phyloP scores from a whole-genome alignment of 1,284 basidiomycete species.

The Gymnopus androsaceus region DNA sequence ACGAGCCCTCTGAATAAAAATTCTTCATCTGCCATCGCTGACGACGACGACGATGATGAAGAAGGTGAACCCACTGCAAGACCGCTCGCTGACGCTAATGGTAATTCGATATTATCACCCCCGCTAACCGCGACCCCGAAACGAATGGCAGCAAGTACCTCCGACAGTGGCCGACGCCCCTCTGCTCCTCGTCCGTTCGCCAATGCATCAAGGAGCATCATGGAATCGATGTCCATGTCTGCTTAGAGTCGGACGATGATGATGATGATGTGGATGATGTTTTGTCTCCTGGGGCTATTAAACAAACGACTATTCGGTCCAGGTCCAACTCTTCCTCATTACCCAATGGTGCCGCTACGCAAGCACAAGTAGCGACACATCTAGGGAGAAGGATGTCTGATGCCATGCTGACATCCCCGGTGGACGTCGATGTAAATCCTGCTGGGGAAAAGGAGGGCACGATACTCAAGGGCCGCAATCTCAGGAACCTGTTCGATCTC shows the following conservation, averaged over 20 bases:
- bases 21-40: background rate
- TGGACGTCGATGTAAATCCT: constrained; percentile 26
- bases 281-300: constrained; percentile 1
- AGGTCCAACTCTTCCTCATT: no score
- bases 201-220: constrained; percentile 16
- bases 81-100: background rate
- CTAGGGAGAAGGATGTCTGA: constrained; percentile 17
- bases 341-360: constrained; percentile 1
- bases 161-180: background rate
- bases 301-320: constrained; percentile 1
- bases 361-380: constrained; percentile 5
- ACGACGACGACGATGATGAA: constrained; percentile 20
- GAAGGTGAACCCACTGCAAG: constrained; percentile 9
- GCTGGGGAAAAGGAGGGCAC: background rate
- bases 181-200: constrained; percentile 13
- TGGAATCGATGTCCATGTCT: constrained; percentile 42
- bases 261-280: constrained; percentile 18
- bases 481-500: no score
- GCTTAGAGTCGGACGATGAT: constrained; percentile 33
- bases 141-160: no score
- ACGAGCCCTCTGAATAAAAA: background rate
- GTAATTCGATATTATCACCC: background rate
- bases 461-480: no score
- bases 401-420: constrained; percentile 34
- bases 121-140: constrained; percentile 6